A percentile compares a stretch with the other conserved stretches of the same genome.
Evolutionary conservation across 169 alveolate genomes (phyloP).

Genomic region (Cryptosporidium sp.): DNA sequence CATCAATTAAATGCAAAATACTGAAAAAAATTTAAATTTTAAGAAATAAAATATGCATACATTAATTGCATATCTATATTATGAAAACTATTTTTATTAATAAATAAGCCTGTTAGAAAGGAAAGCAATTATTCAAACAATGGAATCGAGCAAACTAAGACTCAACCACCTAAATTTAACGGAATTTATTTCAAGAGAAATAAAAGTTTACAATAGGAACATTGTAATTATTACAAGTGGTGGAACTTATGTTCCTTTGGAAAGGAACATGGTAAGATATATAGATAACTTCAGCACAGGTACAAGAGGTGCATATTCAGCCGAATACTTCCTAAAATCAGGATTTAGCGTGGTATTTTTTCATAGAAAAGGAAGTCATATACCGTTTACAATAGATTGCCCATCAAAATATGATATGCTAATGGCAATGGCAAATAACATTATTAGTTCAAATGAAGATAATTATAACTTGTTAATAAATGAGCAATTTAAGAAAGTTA

Average conservation of each 20-base stretch:
- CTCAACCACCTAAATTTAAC: background rate
- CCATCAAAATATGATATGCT: slow-evolving; percentile 44
- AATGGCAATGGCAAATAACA: background rate
- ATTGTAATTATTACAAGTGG: slow-evolving; percentile 89
- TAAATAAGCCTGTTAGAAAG: background rate
- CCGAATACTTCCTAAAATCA: slow-evolving; percentile 84
- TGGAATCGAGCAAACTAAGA: background rate
- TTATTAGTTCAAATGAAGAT: background rate
- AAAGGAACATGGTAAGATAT: slow-evolving; percentile 85
- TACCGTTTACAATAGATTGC: slow-evolving; percentile 78
- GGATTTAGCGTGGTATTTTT: slow-evolving; percentile 82
- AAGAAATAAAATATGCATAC: too few species aligned
- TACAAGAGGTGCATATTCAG: slow-evolving; percentile 86
- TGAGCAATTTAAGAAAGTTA: background rate
- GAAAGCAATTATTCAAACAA: background rate
- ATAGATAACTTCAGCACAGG: slow-evolving; percentile 91
- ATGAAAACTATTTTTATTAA: background rate
- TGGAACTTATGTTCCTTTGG: slow-evolving; percentile 91
- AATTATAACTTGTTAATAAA: background rate
- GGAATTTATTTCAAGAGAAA: slow-evolving; percentile 3
- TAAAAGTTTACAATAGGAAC: slow-evolving; percentile 10
- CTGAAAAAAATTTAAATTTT: too few species aligned
- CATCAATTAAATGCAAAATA: background rate
- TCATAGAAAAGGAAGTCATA: slow-evolving; percentile 76
- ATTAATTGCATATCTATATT: too few species aligned